Percentiles rank a stretch among this genome's conserved stretches.
Conservation (phyloP, 306 rosid genomes). For the Abrus precatorius region DNA sequence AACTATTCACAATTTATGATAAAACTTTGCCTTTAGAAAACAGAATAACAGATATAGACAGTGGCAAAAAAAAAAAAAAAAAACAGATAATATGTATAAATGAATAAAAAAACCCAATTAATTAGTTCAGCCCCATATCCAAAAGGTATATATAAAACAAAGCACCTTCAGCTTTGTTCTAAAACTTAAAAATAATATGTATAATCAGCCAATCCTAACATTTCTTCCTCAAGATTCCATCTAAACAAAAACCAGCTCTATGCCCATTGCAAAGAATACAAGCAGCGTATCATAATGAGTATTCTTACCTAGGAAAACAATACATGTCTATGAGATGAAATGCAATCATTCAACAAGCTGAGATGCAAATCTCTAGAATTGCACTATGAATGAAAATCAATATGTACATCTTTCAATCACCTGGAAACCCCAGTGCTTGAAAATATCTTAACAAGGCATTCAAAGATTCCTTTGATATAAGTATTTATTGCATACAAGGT, state of each 20-base stretch:
- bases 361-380: background rate
- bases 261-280: conserved; percentile 20
- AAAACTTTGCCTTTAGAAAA: background rate
- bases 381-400: background rate
- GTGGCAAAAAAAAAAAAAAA: conserved; percentile 24
- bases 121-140: conserved; percentile 8
- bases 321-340: conserved; percentile 3
- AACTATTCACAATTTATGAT: background rate
- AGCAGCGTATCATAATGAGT: conserved; percentile 4
- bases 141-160: conserved; percentile 10
- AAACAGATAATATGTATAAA: conserved; percentile 12
- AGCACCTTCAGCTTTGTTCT: background rate
- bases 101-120: background rate
- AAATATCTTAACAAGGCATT: conserved; percentile 14
- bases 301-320: background rate
- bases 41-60: conserved; percentile 17
- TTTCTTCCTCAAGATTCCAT: conserved; percentile 16
- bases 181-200: background rate
- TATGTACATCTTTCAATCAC: conserved; percentile 14
- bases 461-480: conserved; percentile 1
- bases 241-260: background rate
- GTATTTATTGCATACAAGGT: background rate
- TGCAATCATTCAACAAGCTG: background rate
- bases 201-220: background rate
- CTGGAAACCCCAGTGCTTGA: background rate